Evolutionary conservation across 768 basidiomycete species (phyloP), one percentile per base, ranked within the genome.

Genomic region (Tylopilus sp.): DNA sequence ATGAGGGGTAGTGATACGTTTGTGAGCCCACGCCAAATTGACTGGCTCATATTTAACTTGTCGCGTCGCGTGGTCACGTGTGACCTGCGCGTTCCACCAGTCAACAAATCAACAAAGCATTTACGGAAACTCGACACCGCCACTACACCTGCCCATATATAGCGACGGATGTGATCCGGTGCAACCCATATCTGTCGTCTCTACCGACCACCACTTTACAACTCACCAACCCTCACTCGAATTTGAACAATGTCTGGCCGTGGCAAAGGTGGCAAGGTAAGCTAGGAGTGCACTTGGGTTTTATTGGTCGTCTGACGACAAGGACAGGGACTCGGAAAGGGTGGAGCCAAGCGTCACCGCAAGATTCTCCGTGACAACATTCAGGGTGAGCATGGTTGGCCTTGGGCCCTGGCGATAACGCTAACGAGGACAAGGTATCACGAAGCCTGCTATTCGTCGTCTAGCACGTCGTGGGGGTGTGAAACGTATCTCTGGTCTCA

Each of bases 191-290:
- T 50, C 44, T 42, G 41, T 48, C 31, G 26, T 44, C 17, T 8
- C 34, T n/a, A 38, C 50, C 42, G 47, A 11, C 45, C 19, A 36
- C 9, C 45, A 26, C 34, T 41, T 21, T 54, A n/a, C 64, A 44
- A 17, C n/a, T 37, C n/a, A 17, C 16, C 5, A n/a, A 37, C n/a
- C n/a, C 5, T 2, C 14, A n/a, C n/a, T 37, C 6, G 5, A 13
- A 37, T 19, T 37, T 37, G 36, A 37, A 36, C 13, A 14, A 37
- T n/a, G n/a, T 44, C n/a, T 82, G 93, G 93, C 78, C 92, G 93
- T 72, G 93, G 93, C 72, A 96, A 95, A 80, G 88, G 92, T 76
- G 92, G 92, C 71, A 95, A 94, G 80, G 84, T 84, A 51, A 61
- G 74, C 13, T 45, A 24, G 6, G 37, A 0, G 28, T 21, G 22